Evolutionary conservation across 768 basidiomycete genomes (phyloP).

Genomic region (Pulveroboletus sp.): DNA sequence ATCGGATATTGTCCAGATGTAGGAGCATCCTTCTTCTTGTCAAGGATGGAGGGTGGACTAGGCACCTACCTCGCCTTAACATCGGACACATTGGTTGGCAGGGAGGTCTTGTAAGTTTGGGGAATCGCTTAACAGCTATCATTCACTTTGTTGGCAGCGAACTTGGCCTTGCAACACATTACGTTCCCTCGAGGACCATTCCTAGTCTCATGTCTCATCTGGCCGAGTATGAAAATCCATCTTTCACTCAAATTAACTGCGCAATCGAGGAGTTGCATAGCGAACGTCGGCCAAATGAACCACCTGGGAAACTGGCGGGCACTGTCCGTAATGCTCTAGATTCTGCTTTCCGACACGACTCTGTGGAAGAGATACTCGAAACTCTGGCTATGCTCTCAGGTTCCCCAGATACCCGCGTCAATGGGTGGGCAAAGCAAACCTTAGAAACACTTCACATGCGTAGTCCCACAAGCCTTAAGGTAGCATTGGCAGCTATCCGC

Average conservation of each 20-base stretch:
- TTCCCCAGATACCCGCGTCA: slow-evolving; percentile 42
- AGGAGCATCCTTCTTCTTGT: slow-evolving; percentile 85
- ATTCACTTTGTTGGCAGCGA: slow-evolving; percentile 49
- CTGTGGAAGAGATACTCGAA: slow-evolving; percentile 67
- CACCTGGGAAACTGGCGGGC: slow-evolving; percentile 51
- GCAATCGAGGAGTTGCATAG: slow-evolving; percentile 60
- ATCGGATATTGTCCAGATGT: slow-evolving; percentile 93
- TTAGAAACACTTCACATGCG: slow-evolving; percentile 57
- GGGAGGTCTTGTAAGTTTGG: slow-evolving; percentile 76
- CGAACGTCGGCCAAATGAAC: slow-evolving; percentile 58
- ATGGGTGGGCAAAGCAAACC: slow-evolving; percentile 73
- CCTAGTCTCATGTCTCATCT: slow-evolving; percentile 68
- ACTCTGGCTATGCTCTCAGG: slow-evolving; percentile 45
- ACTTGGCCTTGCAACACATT: slow-evolving; percentile 93
- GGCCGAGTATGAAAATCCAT: slow-evolving; percentile 37
- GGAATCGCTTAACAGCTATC: slow-evolving; percentile 5
- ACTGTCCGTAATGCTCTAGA: slow-evolving; percentile 75
- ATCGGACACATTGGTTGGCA: slow-evolving; percentile 63
- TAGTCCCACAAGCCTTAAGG: slow-evolving; percentile 90
- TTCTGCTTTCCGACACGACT: slow-evolving; percentile 63
- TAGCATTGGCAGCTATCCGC: slow-evolving; percentile 78
- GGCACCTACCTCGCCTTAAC: slow-evolving; percentile 95
- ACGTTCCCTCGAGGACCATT: slow-evolving; percentile 71
- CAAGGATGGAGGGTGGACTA: slow-evolving; percentile 84
- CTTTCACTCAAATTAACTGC: slow-evolving; percentile 53